Evolutionary conservation across 1,284 basidiomycete genomes (phyloP), one percentile per base, ranked within the genome.

Genomic region (Pulveroboletus sp.): DNA sequence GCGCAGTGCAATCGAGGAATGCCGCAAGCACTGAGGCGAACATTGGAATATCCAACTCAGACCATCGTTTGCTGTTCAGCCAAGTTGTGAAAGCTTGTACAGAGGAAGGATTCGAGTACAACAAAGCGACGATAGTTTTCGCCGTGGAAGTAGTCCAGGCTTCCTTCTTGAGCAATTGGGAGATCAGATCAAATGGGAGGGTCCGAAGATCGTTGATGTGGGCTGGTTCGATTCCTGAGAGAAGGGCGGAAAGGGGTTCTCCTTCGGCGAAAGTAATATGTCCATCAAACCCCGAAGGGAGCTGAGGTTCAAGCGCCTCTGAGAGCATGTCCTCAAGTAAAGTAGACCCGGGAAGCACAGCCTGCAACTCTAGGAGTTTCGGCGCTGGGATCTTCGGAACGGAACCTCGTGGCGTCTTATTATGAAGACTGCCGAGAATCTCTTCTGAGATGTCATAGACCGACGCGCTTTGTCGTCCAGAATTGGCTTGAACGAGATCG

Each of bases 301-400:
- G 65, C 8, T 67, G 72, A 1, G 75, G 74, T 24, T 73, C 63
- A 2, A 83, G 51, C 1, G 74, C 71, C 5, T 65, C 64, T 5
- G 81, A 78, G 26, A 86, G 76, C 59, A 86, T 66, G 15, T 78
- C 71, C 39, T 85, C 81, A 1, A 85, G 69, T 2, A 74, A 55
- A 4, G 50, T 10, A 10, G 74, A 78, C 25, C 67, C 59, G 3
- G 76, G 73, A 5, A 82, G 59, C 4, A 74, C n/a, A 5, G 62
- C 29, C 15, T 70, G 72, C 26, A 81, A 60, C 11, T 65, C 57
- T 17, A 80, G 51, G 1, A 83, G 67, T 20, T 68, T 67, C 12
- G 68, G 59, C 14, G 75, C 52, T 35, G 72, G 61, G 26, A 69
- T 59, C 10, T 66, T 55, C 7, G 63, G 40, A 74, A 52, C 20